Conservation (phyloP, 169 alveolate genomes). For the Eimeria acervulina region DNA sequence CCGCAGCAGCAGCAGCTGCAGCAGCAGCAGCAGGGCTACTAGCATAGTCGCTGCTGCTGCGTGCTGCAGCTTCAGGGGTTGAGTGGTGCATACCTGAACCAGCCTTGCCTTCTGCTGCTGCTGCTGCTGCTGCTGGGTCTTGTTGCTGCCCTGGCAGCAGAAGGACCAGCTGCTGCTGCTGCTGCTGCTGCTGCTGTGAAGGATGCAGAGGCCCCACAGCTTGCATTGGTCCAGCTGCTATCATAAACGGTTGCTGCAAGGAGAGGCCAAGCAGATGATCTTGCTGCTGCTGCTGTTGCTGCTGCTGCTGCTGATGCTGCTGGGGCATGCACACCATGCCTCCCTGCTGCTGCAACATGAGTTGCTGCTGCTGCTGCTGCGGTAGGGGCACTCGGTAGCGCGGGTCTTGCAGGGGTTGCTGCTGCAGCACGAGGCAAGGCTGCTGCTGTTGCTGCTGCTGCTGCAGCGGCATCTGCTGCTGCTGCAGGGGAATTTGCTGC, state of each 20-base stretch:
- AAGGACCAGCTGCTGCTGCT: slow-evolving; percentile 18
- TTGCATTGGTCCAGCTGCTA: background rate
- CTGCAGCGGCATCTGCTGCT: background rate
- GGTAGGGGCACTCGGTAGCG: background rate
- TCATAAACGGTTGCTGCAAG: slow-evolving; percentile 42
- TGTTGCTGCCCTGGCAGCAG: background rate
- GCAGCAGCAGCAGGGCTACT: slow-evolving; percentile 23
- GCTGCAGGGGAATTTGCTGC: too few relatives aligned
- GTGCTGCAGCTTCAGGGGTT: background rate
- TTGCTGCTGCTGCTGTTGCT: slow-evolving; percentile 18
- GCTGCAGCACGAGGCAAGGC: background rate
- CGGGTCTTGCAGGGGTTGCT: slow-evolving; percentile 18
- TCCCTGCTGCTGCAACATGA: too few relatives aligned
- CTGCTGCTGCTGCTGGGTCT: too few relatives aligned
- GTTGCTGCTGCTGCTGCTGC: slow-evolving; percentile 24
- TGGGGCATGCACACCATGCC: too few relatives aligned
- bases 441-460: slow-evolving; percentile 43
- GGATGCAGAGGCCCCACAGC: background rate
- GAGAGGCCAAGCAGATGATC: background rate
- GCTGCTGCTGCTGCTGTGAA: slow-evolving; percentile 11
- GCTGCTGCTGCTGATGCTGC: background rate
- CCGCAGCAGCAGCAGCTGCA: slow-evolving; percentile 24
- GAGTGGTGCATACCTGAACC: background rate
- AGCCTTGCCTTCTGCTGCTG: slow-evolving; percentile 19
- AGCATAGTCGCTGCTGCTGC: background rate